These are phyloP conservation scores for Chaetomium tenue DNA, from an alignment of 495 filamentous ascomycete genomes.

Conservation along the genomic window DNA sequence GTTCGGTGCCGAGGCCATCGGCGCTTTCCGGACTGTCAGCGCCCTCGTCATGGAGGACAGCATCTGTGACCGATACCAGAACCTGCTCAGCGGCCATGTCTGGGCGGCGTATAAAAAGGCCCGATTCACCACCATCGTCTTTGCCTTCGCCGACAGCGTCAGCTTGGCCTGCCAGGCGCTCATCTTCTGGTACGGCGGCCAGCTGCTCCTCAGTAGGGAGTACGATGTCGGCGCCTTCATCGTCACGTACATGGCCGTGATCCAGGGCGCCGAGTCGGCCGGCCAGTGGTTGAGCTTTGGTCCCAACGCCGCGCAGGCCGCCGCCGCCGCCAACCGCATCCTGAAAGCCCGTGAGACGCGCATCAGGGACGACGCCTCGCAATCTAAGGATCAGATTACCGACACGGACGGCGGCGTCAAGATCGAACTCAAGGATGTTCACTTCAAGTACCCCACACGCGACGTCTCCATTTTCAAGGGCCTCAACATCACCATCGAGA, in stretches of 20 bases:
- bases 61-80: conserved; percentile 48
- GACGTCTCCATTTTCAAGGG: conserved; percentile 52
- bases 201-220: conserved; percentile 40
- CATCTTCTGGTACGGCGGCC: conserved; percentile 53
- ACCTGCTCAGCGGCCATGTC: conserved; percentile 43
- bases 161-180: conserved; percentile 47
- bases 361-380: conserved; percentile 26
- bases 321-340: conserved; percentile 48
- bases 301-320: conserved; percentile 50
- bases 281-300: conserved; percentile 50
- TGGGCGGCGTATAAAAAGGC: conserved; percentile 45
- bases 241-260: conserved; percentile 50
- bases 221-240: conserved; percentile 42
- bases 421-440: conserved; percentile 56
- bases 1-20: conserved; percentile 60
- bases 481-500: conserved; percentile 57
- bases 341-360: conserved; percentile 41
- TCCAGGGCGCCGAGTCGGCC: conserved; percentile 47
- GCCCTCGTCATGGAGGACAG: conserved; percentile 55
- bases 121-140: conserved; percentile 44
- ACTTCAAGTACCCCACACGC: conserved; percentile 60
- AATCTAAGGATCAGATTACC: conserved; percentile 29
- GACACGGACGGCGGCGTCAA: conserved; percentile 47
- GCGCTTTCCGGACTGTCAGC: conserved; percentile 59
- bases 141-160: conserved; percentile 47